These are phyloP conservation scores for Penicillium hordei DNA, from an alignment of 2,329 filamentous ascomycete genomes.

Conservation along the genomic window DNA sequence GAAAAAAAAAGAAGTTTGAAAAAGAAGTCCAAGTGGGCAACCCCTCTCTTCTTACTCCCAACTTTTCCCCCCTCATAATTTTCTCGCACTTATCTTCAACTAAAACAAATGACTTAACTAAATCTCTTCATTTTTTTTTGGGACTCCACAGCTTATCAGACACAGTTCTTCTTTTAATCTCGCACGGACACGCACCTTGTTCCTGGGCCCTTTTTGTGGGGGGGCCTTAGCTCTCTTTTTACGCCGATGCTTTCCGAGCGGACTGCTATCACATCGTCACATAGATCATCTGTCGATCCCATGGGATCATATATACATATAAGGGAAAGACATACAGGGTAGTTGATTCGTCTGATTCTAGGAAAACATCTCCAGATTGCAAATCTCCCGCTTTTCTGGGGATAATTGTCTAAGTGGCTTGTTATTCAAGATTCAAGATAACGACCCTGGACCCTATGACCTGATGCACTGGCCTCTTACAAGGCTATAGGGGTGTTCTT, in stretches of 20 bases:
- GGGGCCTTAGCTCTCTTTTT: background rate
- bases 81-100: conserved; percentile 26
- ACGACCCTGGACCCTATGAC: background rate
- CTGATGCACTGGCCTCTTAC: background rate
- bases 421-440: background rate
- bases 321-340: background rate
- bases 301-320: background rate
- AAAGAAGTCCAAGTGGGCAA: background rate
- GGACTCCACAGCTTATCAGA: conserved; percentile 38
- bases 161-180: background rate
- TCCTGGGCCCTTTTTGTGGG: background rate
- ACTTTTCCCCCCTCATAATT: background rate
- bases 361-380: background rate
- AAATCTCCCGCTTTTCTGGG: background rate
- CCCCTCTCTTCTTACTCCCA: background rate
- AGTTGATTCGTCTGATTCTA: background rate
- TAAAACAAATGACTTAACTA: background rate
- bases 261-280: background rate
- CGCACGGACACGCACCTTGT: conserved; percentile 14
- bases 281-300: background rate
- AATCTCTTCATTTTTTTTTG: conserved; percentile 7
- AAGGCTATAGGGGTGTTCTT: background rate
- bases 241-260: background rate
- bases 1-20: background rate
- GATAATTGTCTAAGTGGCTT: background rate